Conservation (phyloP, 176 grass and related monocot genomes). For the Urochloa ruziziensis region DNA sequence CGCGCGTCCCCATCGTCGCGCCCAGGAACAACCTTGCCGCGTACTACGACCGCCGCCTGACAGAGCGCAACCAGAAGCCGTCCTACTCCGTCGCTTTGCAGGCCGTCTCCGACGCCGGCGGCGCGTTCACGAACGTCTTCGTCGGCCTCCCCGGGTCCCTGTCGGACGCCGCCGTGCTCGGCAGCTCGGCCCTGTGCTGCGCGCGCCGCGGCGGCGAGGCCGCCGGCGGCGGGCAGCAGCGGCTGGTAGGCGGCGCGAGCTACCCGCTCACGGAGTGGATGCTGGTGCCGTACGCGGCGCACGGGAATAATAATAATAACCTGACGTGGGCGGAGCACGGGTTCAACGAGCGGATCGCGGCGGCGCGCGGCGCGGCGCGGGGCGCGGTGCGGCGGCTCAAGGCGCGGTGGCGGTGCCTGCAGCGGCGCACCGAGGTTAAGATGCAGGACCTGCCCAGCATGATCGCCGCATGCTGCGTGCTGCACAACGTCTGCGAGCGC, state of each 20-base stretch:
- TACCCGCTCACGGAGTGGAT: conserved; percentile 67
- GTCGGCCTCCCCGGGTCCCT: conserved; percentile 64
- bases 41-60: conserved; percentile 79
- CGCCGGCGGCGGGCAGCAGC: conserved; percentile 7
- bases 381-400: conserved; percentile 61
- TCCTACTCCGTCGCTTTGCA: conserved; percentile 79
- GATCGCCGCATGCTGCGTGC: conserved; percentile 68
- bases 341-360: conserved; percentile 55
- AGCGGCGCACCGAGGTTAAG: conserved; percentile 66
- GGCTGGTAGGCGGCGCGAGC: conserved; percentile 56
- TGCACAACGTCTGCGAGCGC: conserved; percentile 82
- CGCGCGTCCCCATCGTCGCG: conserved; percentile 59
- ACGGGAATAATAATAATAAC: too few relatives aligned
- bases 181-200: conserved; percentile 43
- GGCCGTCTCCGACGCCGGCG: conserved; percentile 50
- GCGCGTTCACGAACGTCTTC: conserved; percentile 67
- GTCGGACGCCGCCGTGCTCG: conserved; percentile 52
- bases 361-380: conserved; percentile 28
- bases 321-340: conserved; percentile 69
- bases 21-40: conserved; percentile 52
- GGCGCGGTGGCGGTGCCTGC: conserved; percentile 66
- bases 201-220: conserved; percentile 20
- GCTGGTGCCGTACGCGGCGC: conserved; percentile 65
- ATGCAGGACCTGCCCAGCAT: conserved; percentile 57
- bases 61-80: conserved; percentile 63